phyloP scores from a whole-genome alignment of 2,329 filamentous ascomycete genomes.

The Zopfia rhizophila region DNA sequence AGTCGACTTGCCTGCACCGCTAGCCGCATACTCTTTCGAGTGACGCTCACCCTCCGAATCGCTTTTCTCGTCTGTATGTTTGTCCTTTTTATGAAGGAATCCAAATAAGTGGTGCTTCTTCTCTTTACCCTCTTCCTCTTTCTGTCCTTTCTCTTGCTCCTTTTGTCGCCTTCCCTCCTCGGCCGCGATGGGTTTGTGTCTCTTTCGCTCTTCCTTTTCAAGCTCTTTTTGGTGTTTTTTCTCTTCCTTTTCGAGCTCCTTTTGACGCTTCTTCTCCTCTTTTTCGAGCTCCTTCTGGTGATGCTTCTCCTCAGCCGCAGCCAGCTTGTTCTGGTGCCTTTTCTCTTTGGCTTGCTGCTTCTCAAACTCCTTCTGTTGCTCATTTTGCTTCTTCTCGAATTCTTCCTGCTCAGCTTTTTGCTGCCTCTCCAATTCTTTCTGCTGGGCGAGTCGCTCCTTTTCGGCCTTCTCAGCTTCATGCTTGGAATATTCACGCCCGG shows the following conservation, averaged over 20 bases:
- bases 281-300: constrained; percentile 31
- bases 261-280: constrained; percentile 37
- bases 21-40: constrained; percentile 37
- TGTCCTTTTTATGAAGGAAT: constrained; percentile 55
- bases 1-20: no score
- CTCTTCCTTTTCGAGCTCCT: constrained; percentile 35
- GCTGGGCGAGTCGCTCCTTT: constrained; percentile 32
- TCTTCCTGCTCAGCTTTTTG: constrained; percentile 31
- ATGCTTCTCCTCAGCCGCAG: constrained; percentile 11
- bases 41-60: constrained; percentile 34
- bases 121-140: constrained; percentile 41
- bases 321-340: constrained; percentile 20
- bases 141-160: constrained; percentile 35
- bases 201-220: constrained; percentile 26
- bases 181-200: constrained; percentile 8
- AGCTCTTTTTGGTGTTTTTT: constrained; percentile 26
- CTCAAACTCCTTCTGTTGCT: constrained; percentile 21
- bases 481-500: constrained; percentile 40
- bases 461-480: constrained; percentile 38
- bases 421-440: constrained; percentile 36
- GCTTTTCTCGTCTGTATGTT: constrained; percentile 35
- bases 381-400: constrained; percentile 24
- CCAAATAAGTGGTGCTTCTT: constrained; percentile 52
- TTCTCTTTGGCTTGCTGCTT: constrained; percentile 27
- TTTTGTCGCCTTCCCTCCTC: constrained; percentile 16